phyloP scores from a whole-genome alignment of 2,329 filamentous ascomycete species.

The Sclerotinia nivalis region DNA sequence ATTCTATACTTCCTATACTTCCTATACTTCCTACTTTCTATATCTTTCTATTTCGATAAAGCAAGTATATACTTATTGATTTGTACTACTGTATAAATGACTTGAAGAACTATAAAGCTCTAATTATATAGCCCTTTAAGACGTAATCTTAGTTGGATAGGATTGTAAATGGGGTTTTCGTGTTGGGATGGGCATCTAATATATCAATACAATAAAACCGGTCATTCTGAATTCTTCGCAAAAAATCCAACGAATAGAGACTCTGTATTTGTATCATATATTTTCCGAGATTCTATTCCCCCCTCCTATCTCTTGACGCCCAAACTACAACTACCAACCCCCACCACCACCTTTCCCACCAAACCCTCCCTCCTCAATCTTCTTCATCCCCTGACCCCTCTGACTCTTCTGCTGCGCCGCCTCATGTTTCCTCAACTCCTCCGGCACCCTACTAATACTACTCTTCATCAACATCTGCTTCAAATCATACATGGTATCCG shows the following conservation, averaged over 20 bases:
- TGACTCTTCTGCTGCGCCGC: slow-evolving; percentile 81
- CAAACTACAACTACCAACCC: slow-evolving; percentile 12
- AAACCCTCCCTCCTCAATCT: slow-evolving; percentile 46
- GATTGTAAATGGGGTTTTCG: too few relatives aligned
- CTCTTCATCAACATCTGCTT: slow-evolving; percentile 96
- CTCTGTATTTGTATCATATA: background rate
- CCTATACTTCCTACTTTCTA: too few relatives aligned
- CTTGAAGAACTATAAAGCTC: too few relatives aligned
- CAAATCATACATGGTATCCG: slow-evolving; percentile 88
- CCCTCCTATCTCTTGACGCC: background rate
- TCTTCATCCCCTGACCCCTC: slow-evolving; percentile 49
- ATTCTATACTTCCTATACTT: too few relatives aligned
- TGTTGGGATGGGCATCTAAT: too few relatives aligned
- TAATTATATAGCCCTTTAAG: too few relatives aligned
- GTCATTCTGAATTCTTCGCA: background rate
- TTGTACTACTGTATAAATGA: too few relatives aligned
- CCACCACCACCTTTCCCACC: slow-evolving; percentile 42
- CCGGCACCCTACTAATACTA: slow-evolving; percentile 81
- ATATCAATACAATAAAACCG: background rate
- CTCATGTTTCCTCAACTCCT: slow-evolving; percentile 87
- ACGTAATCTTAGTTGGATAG: too few relatives aligned
- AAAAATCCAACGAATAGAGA: background rate
- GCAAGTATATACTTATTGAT: too few relatives aligned
- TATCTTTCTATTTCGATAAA: too few relatives aligned
- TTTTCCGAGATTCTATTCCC: background rate